Evolutionary conservation across 371 early-diverging fungal genomes (phyloP).

Genomic region (Mortierella sp.): DNA sequence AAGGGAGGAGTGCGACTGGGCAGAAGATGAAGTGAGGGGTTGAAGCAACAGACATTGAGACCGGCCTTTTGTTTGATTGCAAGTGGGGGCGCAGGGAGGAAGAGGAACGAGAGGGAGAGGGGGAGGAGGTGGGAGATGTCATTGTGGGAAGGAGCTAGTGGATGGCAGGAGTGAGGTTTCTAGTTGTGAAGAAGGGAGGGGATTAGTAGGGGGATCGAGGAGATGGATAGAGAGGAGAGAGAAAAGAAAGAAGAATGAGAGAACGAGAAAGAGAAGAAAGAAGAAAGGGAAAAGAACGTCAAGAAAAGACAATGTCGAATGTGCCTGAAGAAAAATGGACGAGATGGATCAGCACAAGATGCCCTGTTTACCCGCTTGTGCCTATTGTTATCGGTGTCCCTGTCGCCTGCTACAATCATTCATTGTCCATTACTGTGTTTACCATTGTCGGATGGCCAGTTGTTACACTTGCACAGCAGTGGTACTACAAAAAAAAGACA

Average conservation of each 20-base stretch:
- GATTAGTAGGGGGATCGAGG: not conserved
- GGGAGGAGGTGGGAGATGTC: not conserved
- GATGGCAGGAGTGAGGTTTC: not conserved
- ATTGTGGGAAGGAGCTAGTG: not conserved
- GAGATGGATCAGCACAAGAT: too few relatives aligned
- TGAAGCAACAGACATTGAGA: not conserved
- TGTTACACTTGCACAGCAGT: too few relatives aligned
- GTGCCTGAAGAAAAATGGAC: too few relatives aligned
- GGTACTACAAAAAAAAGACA: too few relatives aligned
- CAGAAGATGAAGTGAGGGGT: not conserved
- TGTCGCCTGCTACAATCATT: too few relatives aligned
- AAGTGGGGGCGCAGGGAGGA: not conserved
- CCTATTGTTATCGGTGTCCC: too few relatives aligned
- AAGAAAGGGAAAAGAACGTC: too few relatives aligned
- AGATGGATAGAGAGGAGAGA: not conserved
- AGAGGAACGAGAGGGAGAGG: not conserved
- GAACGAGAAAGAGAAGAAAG: not conserved
- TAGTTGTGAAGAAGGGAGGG: not conserved
- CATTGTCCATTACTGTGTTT: too few relatives aligned
- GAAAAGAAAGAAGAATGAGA: not conserved
- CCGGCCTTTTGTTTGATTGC: not conserved
- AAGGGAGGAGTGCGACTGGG: not conserved
- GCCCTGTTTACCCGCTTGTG: too few relatives aligned
- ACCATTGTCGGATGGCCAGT: too few relatives aligned
- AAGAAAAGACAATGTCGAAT: too few relatives aligned